Evolutionary conservation across 805 yeast genomes (phyloP).

Genomic region (Candida berthetii): DNA sequence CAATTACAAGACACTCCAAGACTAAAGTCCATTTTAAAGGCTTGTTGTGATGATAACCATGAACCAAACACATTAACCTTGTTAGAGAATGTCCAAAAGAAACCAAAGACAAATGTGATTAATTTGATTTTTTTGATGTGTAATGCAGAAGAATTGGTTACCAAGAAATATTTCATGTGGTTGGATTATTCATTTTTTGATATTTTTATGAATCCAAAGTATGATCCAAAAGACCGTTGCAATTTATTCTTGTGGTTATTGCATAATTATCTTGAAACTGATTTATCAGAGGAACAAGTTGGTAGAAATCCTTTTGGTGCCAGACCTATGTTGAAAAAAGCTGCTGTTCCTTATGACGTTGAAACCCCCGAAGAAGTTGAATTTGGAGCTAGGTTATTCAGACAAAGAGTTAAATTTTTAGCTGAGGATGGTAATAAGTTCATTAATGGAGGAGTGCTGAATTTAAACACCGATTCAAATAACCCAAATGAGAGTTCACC

Average conservation of each 20-base stretch:
- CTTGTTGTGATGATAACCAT: conserved; percentile 67
- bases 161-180: conserved; percentile 22
- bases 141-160: conserved; percentile 51
- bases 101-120: conserved; percentile 58
- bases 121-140: conserved; percentile 72
- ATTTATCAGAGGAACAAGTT: conserved; percentile 45
- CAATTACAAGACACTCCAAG: conserved; percentile 95
- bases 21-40: conserved; percentile 81
- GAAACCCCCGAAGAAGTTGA: conserved; percentile 36
- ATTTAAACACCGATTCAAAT: neutral
- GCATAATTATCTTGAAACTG: conserved; percentile 76
- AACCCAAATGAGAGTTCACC: neutral
- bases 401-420: conserved; percentile 29
- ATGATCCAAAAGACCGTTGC: conserved; percentile 63
- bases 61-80: conserved; percentile 44
- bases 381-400: conserved; percentile 35
- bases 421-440: conserved; percentile 13
- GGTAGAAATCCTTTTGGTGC: conserved; percentile 53
- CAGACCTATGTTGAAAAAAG: conserved; percentile 25
- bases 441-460: neutral
- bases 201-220: conserved; percentile 56
- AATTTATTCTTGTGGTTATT: conserved; percentile 76
- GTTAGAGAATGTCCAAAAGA: conserved; percentile 28
- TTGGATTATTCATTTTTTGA: conserved; percentile 56
- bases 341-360: conserved; percentile 26